Conservation (phyloP, 106 monocot species). For the Alisma plantagoaquatica region DNA sequence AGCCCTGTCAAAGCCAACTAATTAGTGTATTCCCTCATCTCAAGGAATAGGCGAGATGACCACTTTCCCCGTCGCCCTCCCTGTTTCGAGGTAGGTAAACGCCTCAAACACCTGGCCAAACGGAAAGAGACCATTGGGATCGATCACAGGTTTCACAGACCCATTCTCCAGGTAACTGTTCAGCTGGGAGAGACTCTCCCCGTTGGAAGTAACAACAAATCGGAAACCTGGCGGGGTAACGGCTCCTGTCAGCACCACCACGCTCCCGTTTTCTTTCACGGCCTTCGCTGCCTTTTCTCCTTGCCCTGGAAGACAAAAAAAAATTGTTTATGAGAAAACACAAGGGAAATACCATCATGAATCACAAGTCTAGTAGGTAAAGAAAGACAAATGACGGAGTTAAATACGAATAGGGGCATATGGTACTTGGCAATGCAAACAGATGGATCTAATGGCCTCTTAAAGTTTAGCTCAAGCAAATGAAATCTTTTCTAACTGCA, state of each 20-base stretch:
- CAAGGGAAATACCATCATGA: neutral
- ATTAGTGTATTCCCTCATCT: too few relatives aligned
- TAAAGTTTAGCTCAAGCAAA: too few relatives aligned
- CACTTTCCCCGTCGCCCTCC: constrained; percentile 74
- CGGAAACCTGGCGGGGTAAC: constrained; percentile 61
- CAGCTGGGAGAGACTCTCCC: constrained; percentile 45
- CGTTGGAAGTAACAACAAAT: constrained; percentile 81
- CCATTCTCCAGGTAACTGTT: constrained; percentile 60
- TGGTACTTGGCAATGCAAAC: neutral
- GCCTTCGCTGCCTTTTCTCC: constrained; percentile 62
- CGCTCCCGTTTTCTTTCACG: constrained; percentile 70
- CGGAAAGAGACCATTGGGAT: constrained; percentile 62
- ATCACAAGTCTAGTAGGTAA: neutral
- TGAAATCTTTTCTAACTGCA: too few relatives aligned
- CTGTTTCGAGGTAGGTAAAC: constrained; percentile 68
- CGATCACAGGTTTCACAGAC: constrained; percentile 64
- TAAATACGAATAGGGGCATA: neutral
- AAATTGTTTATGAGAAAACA: too few relatives aligned
- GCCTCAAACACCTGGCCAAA: constrained; percentile 64
- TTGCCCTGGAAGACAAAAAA: constrained; percentile 34
- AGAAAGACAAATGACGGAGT: neutral
- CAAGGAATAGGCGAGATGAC: constrained; percentile 69
- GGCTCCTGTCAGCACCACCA: constrained; percentile 57
- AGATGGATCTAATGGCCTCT: constrained; percentile 7
- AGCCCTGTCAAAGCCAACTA: too few relatives aligned